Conservation (phyloP, 345 rosid species). For the Dimocarpus longan region DNA sequence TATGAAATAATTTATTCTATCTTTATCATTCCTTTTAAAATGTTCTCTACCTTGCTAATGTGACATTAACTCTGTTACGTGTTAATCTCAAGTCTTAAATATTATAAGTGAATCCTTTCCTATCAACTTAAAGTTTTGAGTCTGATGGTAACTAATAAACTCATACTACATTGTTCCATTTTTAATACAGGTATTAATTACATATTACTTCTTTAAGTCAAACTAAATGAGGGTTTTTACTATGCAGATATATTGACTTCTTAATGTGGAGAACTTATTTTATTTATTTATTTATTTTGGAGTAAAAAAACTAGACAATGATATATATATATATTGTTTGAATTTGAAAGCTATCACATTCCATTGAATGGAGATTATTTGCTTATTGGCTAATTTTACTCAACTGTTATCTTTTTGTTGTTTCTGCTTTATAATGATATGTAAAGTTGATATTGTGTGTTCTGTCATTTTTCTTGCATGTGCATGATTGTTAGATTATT, state of each 20-base stretch:
- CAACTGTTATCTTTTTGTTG: neutral
- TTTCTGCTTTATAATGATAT: neutral
- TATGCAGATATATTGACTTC: slow-evolving; percentile 55
- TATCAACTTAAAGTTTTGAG: too few species aligned
- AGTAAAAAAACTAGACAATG: neutral
- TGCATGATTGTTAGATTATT: neutral
- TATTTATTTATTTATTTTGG: neutral
- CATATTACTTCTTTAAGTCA: slow-evolving; percentile 89
- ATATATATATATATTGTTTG: neutral
- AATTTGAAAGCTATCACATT: neutral
- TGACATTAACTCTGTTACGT: too few species aligned
- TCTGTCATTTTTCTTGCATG: neutral
- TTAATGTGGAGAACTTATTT: neutral
- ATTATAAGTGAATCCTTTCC: too few species aligned
- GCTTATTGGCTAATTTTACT: neutral
- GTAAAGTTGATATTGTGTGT: neutral
- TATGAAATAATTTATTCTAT: neutral
- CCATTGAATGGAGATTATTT: slow-evolving; percentile 1
- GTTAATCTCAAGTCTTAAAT: too few species aligned
- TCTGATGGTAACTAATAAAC: too few species aligned
- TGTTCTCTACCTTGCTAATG: neutral
- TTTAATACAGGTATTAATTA: slow-evolving; percentile 78
- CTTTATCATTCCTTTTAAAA: neutral
- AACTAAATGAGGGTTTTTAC: slow-evolving; percentile 67
- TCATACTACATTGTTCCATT: slow-evolving; percentile 12